Percentiles rank a stretch among this genome's conserved stretches.
Conservation (phyloP, 148 eudicot species). For the Rhododendron ferrugineum region DNA sequence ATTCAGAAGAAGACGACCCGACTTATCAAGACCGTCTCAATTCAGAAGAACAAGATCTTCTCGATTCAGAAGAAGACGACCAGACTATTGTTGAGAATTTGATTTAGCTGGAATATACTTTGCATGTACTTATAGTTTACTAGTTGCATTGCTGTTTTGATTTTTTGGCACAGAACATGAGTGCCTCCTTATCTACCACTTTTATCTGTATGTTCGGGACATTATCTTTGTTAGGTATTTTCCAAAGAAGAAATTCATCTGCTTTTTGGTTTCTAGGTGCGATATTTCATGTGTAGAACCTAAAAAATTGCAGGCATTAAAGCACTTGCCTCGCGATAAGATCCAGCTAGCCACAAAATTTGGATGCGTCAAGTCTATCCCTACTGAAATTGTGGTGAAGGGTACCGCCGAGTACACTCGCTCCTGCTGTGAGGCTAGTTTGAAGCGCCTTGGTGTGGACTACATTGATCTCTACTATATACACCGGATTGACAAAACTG, state of each 20-base stretch:
- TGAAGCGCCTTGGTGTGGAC: conserved; percentile 51
- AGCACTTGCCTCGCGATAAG: neutral
- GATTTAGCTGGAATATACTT: neutral
- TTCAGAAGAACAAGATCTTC: too few species aligned
- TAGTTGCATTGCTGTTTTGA: neutral
- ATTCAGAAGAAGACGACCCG: too few species aligned
- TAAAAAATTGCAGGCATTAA: neutral
- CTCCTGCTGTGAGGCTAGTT: conserved; percentile 58
- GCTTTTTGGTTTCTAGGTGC: neutral
- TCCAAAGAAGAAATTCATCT: neutral
- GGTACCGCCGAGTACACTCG: conserved; percentile 46
- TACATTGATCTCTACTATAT: conserved; percentile 54
- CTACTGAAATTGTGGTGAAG: conserved; percentile 21
- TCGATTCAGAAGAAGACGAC: too few species aligned
- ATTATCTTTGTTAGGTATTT: neutral
- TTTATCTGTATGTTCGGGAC: neutral
- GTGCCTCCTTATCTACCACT: neutral
- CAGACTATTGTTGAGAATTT: neutral
- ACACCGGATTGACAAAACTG: conserved; percentile 48
- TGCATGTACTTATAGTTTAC: neutral
- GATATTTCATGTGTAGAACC: neutral
- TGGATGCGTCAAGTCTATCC: neutral
- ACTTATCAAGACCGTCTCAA: too few species aligned
- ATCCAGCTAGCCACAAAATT: conserved; percentile 1
- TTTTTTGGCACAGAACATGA: neutral